Conservation (phyloP, 805 yeast genomes). For the Lachancea quebecensis region DNA sequence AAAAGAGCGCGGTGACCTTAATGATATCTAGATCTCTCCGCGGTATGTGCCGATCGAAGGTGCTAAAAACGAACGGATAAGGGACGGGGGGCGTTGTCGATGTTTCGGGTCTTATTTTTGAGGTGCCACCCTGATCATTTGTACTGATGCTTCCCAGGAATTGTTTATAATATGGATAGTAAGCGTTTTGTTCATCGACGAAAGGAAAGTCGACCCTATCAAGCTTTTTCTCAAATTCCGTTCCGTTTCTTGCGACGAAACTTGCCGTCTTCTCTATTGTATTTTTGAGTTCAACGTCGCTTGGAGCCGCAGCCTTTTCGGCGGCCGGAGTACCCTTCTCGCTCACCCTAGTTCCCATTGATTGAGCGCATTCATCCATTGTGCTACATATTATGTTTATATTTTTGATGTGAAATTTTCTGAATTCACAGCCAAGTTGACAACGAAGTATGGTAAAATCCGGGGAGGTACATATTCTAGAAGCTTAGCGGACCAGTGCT, state of each 20-base stretch:
- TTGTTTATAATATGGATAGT: conserved; percentile 51
- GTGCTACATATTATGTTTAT: background rate
- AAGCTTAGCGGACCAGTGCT: background rate
- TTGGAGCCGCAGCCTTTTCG: conserved; percentile 46
- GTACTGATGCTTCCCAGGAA: background rate
- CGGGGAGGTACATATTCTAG: background rate
- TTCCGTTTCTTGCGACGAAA: conserved; percentile 64
- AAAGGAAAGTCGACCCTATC: conserved; percentile 57
- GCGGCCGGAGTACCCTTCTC: conserved; percentile 28
- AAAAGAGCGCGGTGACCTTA: conserved; percentile 63
- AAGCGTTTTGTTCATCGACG: conserved; percentile 46
- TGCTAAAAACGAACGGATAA: conserved; percentile 18
- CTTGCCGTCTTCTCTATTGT: conserved; percentile 66
- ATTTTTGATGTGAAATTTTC: background rate
- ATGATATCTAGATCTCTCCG: conserved; percentile 60
- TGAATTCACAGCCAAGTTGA: background rate
- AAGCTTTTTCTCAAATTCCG: conserved; percentile 58
- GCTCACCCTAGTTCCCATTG: background rate
- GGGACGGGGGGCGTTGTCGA: background rate
- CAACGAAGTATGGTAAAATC: background rate
- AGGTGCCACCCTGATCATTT: conserved; percentile 2
- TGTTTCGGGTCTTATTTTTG: background rate
- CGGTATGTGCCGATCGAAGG: conserved; percentile 39
- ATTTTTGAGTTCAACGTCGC: conserved; percentile 38
- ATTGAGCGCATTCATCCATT: background rate